Evolutionary conservation across 805 yeast species (phyloP), one percentile per base, ranked within the genome.

Genomic region (Starmerella apis): DNA sequence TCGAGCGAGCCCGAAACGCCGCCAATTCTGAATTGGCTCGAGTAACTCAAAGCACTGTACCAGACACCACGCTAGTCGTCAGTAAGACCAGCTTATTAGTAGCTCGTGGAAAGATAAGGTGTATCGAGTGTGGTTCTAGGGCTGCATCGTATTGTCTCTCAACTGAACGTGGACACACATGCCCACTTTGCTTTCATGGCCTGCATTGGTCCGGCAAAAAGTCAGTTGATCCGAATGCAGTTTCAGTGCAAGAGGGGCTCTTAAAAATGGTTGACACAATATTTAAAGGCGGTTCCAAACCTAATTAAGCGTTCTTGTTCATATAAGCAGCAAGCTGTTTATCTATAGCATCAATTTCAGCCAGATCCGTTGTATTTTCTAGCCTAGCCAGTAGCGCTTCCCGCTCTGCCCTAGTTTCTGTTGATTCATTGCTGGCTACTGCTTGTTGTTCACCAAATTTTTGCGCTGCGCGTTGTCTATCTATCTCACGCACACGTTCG

Each of bases 341-440:
- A 62, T 86, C 94, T 22, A 87, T 75, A 46, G 77, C 68, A 51
- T 80, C 83, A 6, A 87, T 83, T 55, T 88, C 96, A 5, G 75
- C 83, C 50, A 88, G 62, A 46, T 80, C 78, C 3, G 78, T 72
- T 0, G 96, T 94, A 28, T 66, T 68, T 47, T 72, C 71, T 49
- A 88, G 68, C 54, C 28, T 16, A 8, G 46, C 36, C 71, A 63
- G 24, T 65, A 60, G 46, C 67, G 37, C 19, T 64, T 59, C 18
- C 65, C 63, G 43, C 66, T 65, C 35, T 65, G 65, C 4, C 57
- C 57, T 28, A 48, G 53, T 18, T 43, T 52, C 43, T 5, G 9
- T 14, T 8, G 31, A 4, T 23, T 38, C 43, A 4, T 23, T 10
- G 30, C 9, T 7, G 19, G 2, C 11, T 9, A 7, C 30, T 4